phyloP scores from a whole-genome alignment of 805 yeast genomes.

The Schizosaccharomyces octosporus region DNA sequence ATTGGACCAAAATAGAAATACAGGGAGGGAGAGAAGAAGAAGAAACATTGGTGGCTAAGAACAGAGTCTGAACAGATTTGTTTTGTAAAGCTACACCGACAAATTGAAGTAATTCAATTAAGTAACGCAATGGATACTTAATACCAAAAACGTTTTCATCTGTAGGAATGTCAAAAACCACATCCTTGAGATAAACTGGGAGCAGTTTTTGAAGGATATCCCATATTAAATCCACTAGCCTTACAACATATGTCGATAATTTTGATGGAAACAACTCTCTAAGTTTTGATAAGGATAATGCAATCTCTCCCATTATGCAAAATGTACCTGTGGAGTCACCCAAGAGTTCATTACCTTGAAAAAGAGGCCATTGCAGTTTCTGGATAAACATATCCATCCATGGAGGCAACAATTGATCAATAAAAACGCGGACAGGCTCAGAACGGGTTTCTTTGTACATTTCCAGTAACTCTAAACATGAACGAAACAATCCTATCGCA shows the following conservation, averaged over 20 bases:
- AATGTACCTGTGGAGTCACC: neutral
- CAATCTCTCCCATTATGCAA: neutral
- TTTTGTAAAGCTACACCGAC: neutral
- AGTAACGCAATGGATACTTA: neutral
- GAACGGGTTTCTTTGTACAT: neutral
- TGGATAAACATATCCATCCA: neutral
- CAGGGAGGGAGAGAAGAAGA: neutral
- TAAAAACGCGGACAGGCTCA: neutral
- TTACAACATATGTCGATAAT: neutral
- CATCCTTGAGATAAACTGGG: neutral
- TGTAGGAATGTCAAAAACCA: neutral
- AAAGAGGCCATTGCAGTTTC: neutral
- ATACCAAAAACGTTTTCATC: neutral
- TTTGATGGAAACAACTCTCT: neutral
- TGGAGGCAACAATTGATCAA: neutral
- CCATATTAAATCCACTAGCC: neutral
- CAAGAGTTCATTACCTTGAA: neutral
- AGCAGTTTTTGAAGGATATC: neutral
- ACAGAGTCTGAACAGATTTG: neutral
- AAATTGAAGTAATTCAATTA: neutral
- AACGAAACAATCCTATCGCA: neutral
- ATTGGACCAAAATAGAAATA: neutral
- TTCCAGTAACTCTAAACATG: neutral
- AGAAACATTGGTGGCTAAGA: neutral
- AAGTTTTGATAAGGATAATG: neutral